These are phyloP conservation scores for Cucurbita pepo DNA, from an alignment of 306 rosid genomes.

Conservation along the genomic window DNA sequence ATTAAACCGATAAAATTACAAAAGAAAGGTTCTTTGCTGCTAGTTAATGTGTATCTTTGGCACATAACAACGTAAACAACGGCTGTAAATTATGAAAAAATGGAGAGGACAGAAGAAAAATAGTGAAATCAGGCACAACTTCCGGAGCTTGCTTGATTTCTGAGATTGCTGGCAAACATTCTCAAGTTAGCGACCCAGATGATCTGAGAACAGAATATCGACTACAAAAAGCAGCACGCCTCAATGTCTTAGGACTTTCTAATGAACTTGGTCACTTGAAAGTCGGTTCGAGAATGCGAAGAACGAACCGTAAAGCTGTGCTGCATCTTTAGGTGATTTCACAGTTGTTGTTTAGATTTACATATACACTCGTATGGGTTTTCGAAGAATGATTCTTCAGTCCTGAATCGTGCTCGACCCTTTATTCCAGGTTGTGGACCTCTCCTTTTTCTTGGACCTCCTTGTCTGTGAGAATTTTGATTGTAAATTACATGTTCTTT, in stretches of 20 bases:
- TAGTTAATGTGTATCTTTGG: not conserved
- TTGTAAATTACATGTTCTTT: slow-evolving; percentile 5
- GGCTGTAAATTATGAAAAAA: not conserved
- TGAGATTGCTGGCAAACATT: not conserved
- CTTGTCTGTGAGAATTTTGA: slow-evolving; percentile 39
- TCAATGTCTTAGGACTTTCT: not conserved
- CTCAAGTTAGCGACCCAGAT: not conserved
- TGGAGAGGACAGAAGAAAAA: not conserved
- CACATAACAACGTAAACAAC: not conserved
- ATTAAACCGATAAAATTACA: not conserved
- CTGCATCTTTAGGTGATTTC: slow-evolving; percentile 8
- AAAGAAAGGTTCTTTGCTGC: not conserved
- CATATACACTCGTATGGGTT: slow-evolving; percentile 89
- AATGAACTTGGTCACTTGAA: not conserved
- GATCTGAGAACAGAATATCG: not conserved
- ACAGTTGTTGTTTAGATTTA: slow-evolving; percentile 22
- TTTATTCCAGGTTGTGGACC: slow-evolving; percentile 53
- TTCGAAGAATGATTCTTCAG: slow-evolving; percentile 76
- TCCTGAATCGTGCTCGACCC: slow-evolving; percentile 73
- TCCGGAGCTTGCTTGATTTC: not conserved
- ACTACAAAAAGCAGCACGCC: not conserved
- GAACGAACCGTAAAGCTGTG: not conserved
- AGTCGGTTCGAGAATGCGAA: not conserved
- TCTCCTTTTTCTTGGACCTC: slow-evolving; percentile 73
- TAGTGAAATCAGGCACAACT: not conserved